A percentile compares a stretch with the other conserved stretches of the same genome.
phyloP scores from a whole-genome alignment of 768 basidiomycete genomes.

The Sutorius australiensis region DNA sequence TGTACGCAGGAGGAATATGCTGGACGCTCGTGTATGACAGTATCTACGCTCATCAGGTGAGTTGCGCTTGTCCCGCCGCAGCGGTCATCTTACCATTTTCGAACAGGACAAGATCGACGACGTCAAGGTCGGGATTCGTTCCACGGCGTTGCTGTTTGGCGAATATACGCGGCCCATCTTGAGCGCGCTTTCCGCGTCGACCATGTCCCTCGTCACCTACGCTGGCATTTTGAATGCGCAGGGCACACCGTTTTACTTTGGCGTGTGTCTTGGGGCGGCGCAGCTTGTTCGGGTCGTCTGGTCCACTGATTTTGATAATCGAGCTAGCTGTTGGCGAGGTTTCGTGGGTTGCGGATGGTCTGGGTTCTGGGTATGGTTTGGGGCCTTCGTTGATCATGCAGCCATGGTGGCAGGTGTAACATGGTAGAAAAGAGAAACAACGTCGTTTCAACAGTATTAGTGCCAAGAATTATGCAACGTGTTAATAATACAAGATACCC shows the following conservation, averaged over 20 bases:
- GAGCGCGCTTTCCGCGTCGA: slow-evolving; percentile 63
- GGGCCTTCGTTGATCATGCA: slow-evolving; percentile 67
- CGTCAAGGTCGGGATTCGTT: slow-evolving; percentile 80
- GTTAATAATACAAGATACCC: slow-evolving; percentile 1
- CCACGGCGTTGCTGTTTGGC: slow-evolving; percentile 91
- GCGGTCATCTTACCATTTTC: not conserved
- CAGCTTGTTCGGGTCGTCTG: slow-evolving; percentile 78
- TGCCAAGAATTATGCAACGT: not conserved
- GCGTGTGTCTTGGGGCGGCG: slow-evolving; percentile 63
- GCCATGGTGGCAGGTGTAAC: slow-evolving; percentile 13
- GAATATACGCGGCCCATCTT: slow-evolving; percentile 72
- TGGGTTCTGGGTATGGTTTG: slow-evolving; percentile 86
- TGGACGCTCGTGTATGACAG: slow-evolving; percentile 98
- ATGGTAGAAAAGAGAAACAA: slow-evolving; percentile 1
- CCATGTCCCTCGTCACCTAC: slow-evolving; percentile 68
- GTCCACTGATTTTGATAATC: slow-evolving; percentile 69
- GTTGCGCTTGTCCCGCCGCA: not conserved
- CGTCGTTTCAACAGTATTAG: not conserved
- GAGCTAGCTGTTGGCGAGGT: slow-evolving; percentile 84
- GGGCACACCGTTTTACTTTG: slow-evolving; percentile 74
- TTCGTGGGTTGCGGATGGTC: slow-evolving; percentile 87
- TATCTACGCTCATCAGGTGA: slow-evolving; percentile 94
- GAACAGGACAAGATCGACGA: slow-evolving; percentile 90
- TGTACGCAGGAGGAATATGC: slow-evolving; percentile 85
- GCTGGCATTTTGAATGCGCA: slow-evolving; percentile 81